Conservation (phyloP, 179 eudicot genomes). For the Silene coronaria region DNA sequence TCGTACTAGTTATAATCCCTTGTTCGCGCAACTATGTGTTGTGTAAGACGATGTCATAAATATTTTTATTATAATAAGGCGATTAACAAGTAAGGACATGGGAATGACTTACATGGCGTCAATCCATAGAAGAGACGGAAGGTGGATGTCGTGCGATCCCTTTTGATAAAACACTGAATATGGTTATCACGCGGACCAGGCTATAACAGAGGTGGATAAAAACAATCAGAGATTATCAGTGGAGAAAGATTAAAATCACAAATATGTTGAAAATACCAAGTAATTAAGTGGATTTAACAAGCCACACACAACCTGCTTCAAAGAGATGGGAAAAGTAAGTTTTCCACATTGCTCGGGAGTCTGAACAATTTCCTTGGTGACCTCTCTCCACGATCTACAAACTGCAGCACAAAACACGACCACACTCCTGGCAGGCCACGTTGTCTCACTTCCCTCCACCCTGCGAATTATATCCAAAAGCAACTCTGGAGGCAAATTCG, state of each 20-base stretch:
- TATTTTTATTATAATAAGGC: no score
- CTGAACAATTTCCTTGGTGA: slow-evolving; percentile 86
- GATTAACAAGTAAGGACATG: no score
- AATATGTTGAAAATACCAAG: background rate
- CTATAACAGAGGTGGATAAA: slow-evolving; percentile 29
- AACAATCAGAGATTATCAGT: background rate
- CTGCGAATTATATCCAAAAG: slow-evolving; percentile 75
- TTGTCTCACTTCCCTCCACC: slow-evolving; percentile 73
- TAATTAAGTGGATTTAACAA: no score
- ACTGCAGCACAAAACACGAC: slow-evolving; percentile 83
- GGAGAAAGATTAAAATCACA: background rate
- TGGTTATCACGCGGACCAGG: slow-evolving; percentile 80
- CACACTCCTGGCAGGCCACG: slow-evolving; percentile 81
- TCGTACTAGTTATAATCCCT: background rate
- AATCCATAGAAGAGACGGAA: slow-evolving; percentile 61
- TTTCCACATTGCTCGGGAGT: slow-evolving; percentile 86
- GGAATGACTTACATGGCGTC: slow-evolving; percentile 51
- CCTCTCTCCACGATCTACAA: slow-evolving; percentile 84
- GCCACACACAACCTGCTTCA: slow-evolving; percentile 59
- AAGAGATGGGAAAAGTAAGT: slow-evolving; percentile 85
- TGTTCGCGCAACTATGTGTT: background rate
- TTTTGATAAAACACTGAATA: slow-evolving; percentile 75
- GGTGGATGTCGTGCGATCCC: slow-evolving; percentile 61
- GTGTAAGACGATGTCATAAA: background rate
- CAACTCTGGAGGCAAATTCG: slow-evolving; percentile 76